A percentile compares a stretch with the other conserved stretches of the same genome.
These are phyloP conservation scores for Acanthamoeba sp. DNA, from an alignment of 208 protist species.

Conservation along the genomic window DNA sequence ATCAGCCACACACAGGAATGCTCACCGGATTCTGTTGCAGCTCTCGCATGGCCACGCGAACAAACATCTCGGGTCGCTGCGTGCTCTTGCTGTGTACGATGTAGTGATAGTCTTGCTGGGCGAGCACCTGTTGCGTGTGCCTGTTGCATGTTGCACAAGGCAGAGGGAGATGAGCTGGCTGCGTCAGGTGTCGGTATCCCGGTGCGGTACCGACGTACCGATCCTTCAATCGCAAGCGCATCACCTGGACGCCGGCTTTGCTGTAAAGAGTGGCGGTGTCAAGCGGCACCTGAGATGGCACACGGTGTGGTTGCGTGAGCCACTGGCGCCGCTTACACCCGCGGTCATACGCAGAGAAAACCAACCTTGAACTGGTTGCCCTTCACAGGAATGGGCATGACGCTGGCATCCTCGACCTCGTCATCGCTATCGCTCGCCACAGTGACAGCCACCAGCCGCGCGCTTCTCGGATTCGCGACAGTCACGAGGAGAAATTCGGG, in stretches of 20 bases:
- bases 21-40: neutral
- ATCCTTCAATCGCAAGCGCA: neutral
- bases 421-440: neutral
- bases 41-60: neutral
- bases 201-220: neutral
- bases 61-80: slow-evolving; percentile 17
- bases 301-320: neutral
- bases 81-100: slow-evolving; percentile 42
- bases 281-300: neutral
- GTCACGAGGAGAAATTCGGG: neutral
- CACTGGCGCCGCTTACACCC: no score
- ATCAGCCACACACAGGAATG: neutral
- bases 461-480: neutral
- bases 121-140: neutral
- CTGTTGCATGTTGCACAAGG: no score
- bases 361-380: neutral
- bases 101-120: neutral
- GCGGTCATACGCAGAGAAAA: no score
- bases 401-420: neutral
- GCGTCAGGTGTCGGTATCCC: neutral
- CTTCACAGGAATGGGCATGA: neutral
- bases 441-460: neutral
- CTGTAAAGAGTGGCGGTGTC: neutral
- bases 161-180: neutral
- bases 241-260: slow-evolving; percentile 4